phyloP scores from a whole-genome alignment of 2,329 filamentous ascomycete species.

The Clarireedia sp. region DNA sequence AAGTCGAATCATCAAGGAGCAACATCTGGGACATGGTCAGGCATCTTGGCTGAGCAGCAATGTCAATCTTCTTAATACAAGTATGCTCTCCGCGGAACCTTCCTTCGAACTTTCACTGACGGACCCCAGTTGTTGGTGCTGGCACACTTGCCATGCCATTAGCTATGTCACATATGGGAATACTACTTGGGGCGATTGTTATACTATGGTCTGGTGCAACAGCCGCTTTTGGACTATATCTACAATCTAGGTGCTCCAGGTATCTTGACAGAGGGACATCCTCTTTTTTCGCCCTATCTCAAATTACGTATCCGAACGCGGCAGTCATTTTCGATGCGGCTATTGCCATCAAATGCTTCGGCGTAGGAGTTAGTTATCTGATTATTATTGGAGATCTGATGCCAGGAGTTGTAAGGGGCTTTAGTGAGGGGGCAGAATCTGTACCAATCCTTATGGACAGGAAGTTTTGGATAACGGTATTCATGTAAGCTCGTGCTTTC shows the following conservation, averaged over 20 bases:
- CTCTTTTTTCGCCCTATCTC: slow-evolving; percentile 94
- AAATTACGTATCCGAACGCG: slow-evolving; percentile 93
- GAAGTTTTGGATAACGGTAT: slow-evolving; percentile 95
- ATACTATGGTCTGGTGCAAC: slow-evolving; percentile 88
- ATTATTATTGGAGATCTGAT: slow-evolving; percentile 99
- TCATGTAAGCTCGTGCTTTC: slow-evolving; percentile 55
- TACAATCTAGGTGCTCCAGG: slow-evolving; percentile 85
- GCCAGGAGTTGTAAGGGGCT: slow-evolving; percentile 84
- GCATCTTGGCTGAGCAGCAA: slow-evolving; percentile 87
- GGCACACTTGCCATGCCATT: slow-evolving; percentile 84
- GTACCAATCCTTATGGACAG: slow-evolving; percentile 75
- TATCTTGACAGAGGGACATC: slow-evolving; percentile 84
- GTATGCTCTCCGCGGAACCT: slow-evolving; percentile 40
- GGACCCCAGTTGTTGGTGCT: slow-evolving; percentile 74
- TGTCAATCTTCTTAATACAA: slow-evolving; percentile 94
- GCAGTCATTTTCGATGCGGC: slow-evolving; percentile 92
- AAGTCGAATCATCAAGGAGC: slow-evolving; percentile 53
- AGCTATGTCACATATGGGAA: slow-evolving; percentile 91
- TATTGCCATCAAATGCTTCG: slow-evolving; percentile 97
- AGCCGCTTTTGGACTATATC: slow-evolving; percentile 86
- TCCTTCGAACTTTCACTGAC: slow-evolving; percentile 13
- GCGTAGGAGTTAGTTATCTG: slow-evolving; percentile 91
- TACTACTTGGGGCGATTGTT: slow-evolving; percentile 72
- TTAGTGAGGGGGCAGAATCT: slow-evolving; percentile 55
- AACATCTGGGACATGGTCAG: slow-evolving; percentile 54